A percentile compares a stretch with the other conserved stretches of the same genome.
These are phyloP conservation scores for Solanum microdontum DNA, from an alignment of 257 asterid genomes.

Conservation along the genomic window DNA sequence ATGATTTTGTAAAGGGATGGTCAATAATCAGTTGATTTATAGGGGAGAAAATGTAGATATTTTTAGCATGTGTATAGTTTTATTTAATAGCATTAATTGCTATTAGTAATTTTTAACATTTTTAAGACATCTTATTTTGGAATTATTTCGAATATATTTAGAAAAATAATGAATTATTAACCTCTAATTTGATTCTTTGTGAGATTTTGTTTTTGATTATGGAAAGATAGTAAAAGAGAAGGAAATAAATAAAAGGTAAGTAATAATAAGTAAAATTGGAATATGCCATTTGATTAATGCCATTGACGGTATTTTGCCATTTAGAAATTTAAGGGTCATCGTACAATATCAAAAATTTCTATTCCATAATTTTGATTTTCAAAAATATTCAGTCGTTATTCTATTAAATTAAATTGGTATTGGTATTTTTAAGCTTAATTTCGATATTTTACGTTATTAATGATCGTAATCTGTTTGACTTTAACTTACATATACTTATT, in stretches of 20 bases:
- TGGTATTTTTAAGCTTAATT: no score
- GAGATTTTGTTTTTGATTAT: background rate
- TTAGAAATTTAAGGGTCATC: background rate
- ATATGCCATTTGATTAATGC: background rate
- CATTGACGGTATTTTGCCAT: background rate
- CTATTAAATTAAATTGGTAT: background rate
- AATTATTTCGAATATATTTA: background rate
- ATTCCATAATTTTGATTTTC: background rate
- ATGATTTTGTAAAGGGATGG: background rate
- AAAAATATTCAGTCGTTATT: background rate
- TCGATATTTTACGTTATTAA: no score
- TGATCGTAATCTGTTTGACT: background rate
- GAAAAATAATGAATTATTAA: background rate
- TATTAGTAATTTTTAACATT: background rate
- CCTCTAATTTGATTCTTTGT: background rate
- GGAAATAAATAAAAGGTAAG: background rate
- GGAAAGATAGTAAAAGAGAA: background rate
- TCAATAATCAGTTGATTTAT: background rate
- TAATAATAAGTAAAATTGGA: background rate
- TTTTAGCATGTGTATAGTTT: background rate
- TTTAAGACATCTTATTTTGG: background rate
- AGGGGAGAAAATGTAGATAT: background rate
- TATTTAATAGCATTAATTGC: background rate
- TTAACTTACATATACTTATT: background rate
- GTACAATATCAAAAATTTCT: fast-evolving